Percentiles rank a stretch among this genome's conserved stretches.
phyloP scores from a whole-genome alignment of 2,329 filamentous ascomycete genomes.

The Stachybotrys chlorohalonatus region DNA sequence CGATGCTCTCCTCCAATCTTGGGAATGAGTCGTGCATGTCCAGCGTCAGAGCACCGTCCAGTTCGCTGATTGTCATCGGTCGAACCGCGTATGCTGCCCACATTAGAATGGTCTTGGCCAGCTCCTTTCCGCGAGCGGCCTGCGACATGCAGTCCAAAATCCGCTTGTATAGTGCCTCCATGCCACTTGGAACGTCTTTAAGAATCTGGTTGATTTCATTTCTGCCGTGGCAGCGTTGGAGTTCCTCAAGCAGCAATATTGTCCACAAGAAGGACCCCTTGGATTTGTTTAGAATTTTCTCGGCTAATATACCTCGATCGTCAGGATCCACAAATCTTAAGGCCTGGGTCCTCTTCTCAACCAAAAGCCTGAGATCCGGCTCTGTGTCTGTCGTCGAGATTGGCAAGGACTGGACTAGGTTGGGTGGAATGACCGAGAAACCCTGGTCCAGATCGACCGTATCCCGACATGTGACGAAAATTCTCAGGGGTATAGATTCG shows the following conservation, averaged over 20 bases:
- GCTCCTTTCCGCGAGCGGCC: slow-evolving; percentile 12
- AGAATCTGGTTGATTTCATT: slow-evolving; percentile 20
- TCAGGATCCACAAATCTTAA: slow-evolving; percentile 6
- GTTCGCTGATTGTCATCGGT: slow-evolving; percentile 23
- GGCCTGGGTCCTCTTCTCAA: not conserved
- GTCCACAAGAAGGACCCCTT: slow-evolving; percentile 27
- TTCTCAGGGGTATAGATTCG: not conserved
- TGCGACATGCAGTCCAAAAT: slow-evolving; percentile 20
- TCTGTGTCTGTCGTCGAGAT: not conserved
- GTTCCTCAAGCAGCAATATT: slow-evolving; percentile 20
- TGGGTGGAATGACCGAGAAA: not conserved
- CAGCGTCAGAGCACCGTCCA: slow-evolving; percentile 21
- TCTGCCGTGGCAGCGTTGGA: slow-evolving; percentile 15
- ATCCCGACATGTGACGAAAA: not conserved
- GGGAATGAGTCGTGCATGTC: slow-evolving; percentile 21
- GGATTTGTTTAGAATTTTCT: slow-evolving; percentile 24
- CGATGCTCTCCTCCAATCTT: slow-evolving; percentile 15
- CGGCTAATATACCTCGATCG: slow-evolving; percentile 10
- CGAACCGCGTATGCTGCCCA: slow-evolving; percentile 24
- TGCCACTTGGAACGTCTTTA: slow-evolving; percentile 21
- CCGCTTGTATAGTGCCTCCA: slow-evolving; percentile 23
- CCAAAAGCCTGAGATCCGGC: not conserved
- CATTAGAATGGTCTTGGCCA: slow-evolving; percentile 24
- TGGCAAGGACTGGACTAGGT: not conserved
- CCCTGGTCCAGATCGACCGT: not conserved